Evolutionary conservation across 305 asterid genomes (phyloP).

Genomic region (Solanum hybrid): DNA sequence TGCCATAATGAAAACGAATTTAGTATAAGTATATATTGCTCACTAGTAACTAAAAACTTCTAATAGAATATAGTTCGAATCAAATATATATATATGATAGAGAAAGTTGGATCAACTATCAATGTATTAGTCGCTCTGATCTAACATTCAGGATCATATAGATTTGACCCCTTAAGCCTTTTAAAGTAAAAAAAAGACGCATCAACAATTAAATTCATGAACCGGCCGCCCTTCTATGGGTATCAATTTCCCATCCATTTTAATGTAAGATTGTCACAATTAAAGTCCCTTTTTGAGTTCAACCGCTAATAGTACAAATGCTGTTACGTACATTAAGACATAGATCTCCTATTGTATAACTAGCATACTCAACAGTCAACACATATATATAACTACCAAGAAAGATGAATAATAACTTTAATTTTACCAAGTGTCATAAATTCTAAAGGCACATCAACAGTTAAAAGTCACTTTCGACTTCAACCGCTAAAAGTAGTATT

Average conservation of each 20-base stretch:
- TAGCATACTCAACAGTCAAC: background rate
- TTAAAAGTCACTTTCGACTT: background rate
- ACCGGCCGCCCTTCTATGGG: background rate
- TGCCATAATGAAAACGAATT: background rate
- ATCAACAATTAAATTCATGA: background rate
- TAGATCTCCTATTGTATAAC: background rate
- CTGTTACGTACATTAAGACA: background rate
- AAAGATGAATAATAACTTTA: background rate
- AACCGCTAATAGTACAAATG: background rate
- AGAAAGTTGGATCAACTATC: background rate
- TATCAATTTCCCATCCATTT: background rate
- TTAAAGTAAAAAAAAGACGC: background rate
- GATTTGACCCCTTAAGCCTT: background rate
- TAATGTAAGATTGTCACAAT: background rate
- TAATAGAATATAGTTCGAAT: background rate
- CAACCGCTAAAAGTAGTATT: background rate
- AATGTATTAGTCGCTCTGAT: background rate
- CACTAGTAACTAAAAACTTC: background rate
- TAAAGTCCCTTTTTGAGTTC: background rate
- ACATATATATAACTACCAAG: background rate
- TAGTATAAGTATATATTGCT: background rate
- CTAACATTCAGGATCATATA: background rate
- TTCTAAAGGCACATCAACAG: background rate
- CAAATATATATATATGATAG: background rate
- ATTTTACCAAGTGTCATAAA: background rate